Evolutionary conservation across 2,329 filamentous ascomycete genomes (phyloP), one percentile per base, ranked within the genome.

Genomic region (Colletotrichum sojae): DNA sequence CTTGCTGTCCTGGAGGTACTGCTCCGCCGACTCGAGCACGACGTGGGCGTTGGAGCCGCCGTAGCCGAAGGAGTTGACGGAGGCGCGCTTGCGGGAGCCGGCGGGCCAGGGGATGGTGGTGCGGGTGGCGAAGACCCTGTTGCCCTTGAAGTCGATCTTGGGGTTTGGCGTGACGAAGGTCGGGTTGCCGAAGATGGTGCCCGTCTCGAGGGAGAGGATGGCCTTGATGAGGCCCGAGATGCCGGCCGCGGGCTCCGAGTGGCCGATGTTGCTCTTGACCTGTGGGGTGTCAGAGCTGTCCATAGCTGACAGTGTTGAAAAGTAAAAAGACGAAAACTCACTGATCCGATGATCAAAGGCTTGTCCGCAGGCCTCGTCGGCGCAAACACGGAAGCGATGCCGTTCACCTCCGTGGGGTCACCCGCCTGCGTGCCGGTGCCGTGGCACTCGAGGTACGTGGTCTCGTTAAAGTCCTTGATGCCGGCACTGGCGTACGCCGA

Each of bases 391-490:
- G 61, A 31, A 51, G 64, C 59, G 76, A 74, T 27, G 71, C 80
- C 60, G 39, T 54, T 45, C 2, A 78, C 76, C 66, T 83, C 82
- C 12, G 75, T 70, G 0, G 80, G 78, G 53, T 83, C 82, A 3
- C 82, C 82, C 1, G 76, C 77, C 0, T 40, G 55, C 5, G 82
- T 83, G 0, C 80, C 81, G 0, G 82, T 83, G 6, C 80, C 81
- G 58, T 84, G 82, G 10, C 75, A 76, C 67, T 84, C 82, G 9
- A 82, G 72, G 63, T 78, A 82, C 2, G 64, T 72, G 1, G 76
- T 77, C 1, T 73, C 63, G 15, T 61, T 45, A 1, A 71, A 70
- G 16, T 60, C 60, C 2, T 16, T 57, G 27, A 80, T 73, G 2
- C 73, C 74, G 8, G 78, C 78, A n/a, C 71, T 69, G 1, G 16